A percentile compares a stretch with the other conserved stretches of the same genome.
These are phyloP conservation scores for Pouteria glomerata DNA, from an alignment of 148 eudicot genomes.

Conservation along the genomic window DNA sequence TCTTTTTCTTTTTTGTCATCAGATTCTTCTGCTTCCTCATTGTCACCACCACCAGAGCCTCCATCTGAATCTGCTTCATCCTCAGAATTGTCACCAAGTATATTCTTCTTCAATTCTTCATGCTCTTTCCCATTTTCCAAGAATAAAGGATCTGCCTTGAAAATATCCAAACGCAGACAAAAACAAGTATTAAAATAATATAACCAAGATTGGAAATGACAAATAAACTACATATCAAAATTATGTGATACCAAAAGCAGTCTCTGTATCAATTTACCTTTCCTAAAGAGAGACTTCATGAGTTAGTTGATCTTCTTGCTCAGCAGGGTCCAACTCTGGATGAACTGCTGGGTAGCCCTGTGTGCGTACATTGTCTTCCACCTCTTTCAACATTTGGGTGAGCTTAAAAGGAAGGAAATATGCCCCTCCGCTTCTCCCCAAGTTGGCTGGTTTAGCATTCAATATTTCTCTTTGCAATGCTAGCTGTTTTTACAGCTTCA, in stretches of 20 bases:
- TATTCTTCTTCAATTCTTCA: slow-evolving; percentile 76
- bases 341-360: slow-evolving; percentile 94
- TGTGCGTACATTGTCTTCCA: slow-evolving; percentile 27
- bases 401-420: slow-evolving; percentile 84
- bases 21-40: too few species aligned
- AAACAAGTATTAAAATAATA: slow-evolving; percentile 1
- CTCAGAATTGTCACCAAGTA: slow-evolving; percentile 88
- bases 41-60: slow-evolving; percentile 70
- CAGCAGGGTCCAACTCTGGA: slow-evolving; percentile 88
- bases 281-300: slow-evolving; percentile 79
- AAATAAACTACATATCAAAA: not conserved
- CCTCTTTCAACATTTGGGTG: slow-evolving; percentile 78
- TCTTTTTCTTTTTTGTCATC: slow-evolving; percentile 69
- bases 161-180: slow-evolving; percentile 50
- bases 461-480: too few species aligned
- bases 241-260: slow-evolving; percentile 51
- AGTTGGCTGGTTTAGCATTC: slow-evolving; percentile 22
- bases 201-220: not conserved
- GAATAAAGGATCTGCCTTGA: slow-evolving; percentile 77
- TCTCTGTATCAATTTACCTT: slow-evolving; percentile 72
- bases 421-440: slow-evolving; percentile 80
- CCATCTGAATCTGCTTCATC: slow-evolving; percentile 65
- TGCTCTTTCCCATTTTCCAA: slow-evolving; percentile 67
- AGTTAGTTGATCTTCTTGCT: slow-evolving; percentile 85
- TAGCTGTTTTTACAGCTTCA: slow-evolving; percentile 16